Base-by-base conservation (phyloP, 2,329 filamentous ascomycete species). In the Fusarium keratoplasticum region DNA sequence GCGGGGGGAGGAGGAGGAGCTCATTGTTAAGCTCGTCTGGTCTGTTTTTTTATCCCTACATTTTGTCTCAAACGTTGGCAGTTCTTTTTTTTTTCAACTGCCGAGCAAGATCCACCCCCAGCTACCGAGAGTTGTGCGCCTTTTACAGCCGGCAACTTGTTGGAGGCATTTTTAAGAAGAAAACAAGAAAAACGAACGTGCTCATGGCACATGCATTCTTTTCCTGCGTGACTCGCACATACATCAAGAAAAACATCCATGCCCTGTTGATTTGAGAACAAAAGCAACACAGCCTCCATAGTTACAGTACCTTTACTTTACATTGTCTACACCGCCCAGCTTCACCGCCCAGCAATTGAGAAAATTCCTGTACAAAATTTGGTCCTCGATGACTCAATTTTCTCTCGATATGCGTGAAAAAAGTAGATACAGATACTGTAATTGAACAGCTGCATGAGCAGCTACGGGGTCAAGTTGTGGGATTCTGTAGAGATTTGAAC, bases 221-320 rank as follows among this genome's bases (percentile, higher is more conserved):
- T 25, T 50, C 25, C 14, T 54, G 55, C 61, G 71, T 69, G 68
- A 69, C 68, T 74, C 71, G 72, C n/a, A 71, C 25, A 65, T 36
- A 35, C 42, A 60, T 63, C 22, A 22, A 33, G n/a, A 33, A 31
- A 31, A 33, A 47, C 42, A 58, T 35, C 33, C 54, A 25, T 38
- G 13, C 33, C 31, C 31, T 58, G 36, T 52, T 29, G 18, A 27
- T 29, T 22, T 33, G 14, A 13, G 33, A 18, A 18, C 20, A 38
- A 27, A 33, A 22, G 22, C 33, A 55, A 36, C 20, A 35, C 52
- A 57, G 31, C 31, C 33, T 29, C 52, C 31, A 36, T 33, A 55
- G 47, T 27, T 55, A 55, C 50, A 33, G 50, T 31, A 42, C 40
- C 6, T 42, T 33, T n/a, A 22, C 38, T 25, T 38, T 22, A 25